A percentile compares a stretch with the other conserved stretches of the same genome.
These are phyloP conservation scores for Wickerhamiella vanderwaltii DNA, from an alignment of 805 yeast genomes.

Conservation along the genomic window DNA sequence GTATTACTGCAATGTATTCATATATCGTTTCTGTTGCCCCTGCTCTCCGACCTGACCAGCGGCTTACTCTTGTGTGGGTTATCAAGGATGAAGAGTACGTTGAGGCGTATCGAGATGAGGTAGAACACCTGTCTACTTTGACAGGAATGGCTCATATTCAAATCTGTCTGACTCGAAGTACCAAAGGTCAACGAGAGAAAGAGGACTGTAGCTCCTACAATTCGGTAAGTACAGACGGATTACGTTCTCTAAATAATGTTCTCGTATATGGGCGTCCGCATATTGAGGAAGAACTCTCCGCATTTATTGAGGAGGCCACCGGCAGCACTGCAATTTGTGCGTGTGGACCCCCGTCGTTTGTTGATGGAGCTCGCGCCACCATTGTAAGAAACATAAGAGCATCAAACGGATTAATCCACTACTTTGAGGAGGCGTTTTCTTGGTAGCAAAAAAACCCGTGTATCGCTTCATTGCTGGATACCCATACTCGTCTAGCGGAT, in stretches of 20 bases:
- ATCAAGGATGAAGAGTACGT: conserved; percentile 31
- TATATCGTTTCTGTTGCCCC: conserved; percentile 31
- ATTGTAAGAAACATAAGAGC: conserved; percentile 23
- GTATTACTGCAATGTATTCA: conserved; percentile 45
- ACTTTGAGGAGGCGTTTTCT: conserved; percentile 29
- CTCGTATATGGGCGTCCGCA: conserved; percentile 20
- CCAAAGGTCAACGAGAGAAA: conserved; percentile 1
- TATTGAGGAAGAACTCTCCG: conserved; percentile 13
- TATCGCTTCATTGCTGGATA: too few relatives aligned
- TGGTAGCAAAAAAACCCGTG: conserved; percentile 23
- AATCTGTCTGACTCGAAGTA: conserved; percentile 2
- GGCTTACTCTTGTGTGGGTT: conserved; percentile 21
- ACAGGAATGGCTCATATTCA: conserved; percentile 20
- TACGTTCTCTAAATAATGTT: neutral
- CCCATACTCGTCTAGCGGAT: too few relatives aligned
- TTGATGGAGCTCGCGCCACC: conserved; percentile 40
- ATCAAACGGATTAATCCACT: conserved; percentile 24
- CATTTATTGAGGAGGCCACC: conserved; percentile 16
- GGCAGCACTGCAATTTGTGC: conserved; percentile 40
- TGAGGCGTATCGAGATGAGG: conserved; percentile 38
- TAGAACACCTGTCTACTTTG: conserved; percentile 31
- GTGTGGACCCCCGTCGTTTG: conserved; percentile 50
- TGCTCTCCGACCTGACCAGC: conserved; percentile 9
- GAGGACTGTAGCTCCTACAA: neutral
- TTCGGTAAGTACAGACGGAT: neutral